Conservation (phyloP, 179 eudicot species). For the Beta corolliflora region DNA sequence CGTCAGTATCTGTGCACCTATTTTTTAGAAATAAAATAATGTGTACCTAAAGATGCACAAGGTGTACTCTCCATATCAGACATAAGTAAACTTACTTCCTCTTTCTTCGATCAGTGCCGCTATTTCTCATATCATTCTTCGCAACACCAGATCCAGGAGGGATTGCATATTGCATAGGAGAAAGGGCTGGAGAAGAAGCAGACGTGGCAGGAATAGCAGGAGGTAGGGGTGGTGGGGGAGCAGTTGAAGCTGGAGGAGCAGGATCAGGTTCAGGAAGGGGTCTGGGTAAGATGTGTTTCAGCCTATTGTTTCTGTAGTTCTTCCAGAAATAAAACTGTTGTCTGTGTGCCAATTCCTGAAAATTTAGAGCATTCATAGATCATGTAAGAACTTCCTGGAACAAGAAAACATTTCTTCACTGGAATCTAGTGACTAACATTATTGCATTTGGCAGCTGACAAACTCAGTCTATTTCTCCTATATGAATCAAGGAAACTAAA, state of each 20-base stretch:
- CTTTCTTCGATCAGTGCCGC: slow-evolving; percentile 76
- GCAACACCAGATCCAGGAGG: slow-evolving; percentile 62
- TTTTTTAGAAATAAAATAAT: neutral
- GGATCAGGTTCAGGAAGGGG: slow-evolving; percentile 71
- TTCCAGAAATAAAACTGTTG: slow-evolving; percentile 95
- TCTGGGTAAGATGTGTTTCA: slow-evolving; percentile 90
- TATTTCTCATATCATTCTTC: slow-evolving; percentile 69
- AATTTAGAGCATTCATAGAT: neutral
- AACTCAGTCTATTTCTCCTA: neutral
- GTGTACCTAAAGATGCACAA: neutral
- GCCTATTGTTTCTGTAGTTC: slow-evolving; percentile 86
- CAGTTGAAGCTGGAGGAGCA: slow-evolving; percentile 46
- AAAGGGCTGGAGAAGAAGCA: slow-evolving; percentile 65
- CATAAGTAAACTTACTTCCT: slow-evolving; percentile 55
- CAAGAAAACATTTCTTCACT: neutral
- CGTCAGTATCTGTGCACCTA: slow-evolving; percentile 6
- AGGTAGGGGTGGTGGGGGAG: slow-evolving; percentile 56
- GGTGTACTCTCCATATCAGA: neutral
- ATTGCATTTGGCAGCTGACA: neutral
- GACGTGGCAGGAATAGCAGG: slow-evolving; percentile 43
- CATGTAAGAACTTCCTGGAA: slow-evolving; percentile 3
- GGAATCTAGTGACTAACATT: neutral
- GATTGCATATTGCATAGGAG: slow-evolving; percentile 78
- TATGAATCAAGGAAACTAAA: no score
- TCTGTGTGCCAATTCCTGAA: slow-evolving; percentile 89